Conservation (phyloP, 306 rosid genomes). For the Heteromeles arbutifolia region DNA sequence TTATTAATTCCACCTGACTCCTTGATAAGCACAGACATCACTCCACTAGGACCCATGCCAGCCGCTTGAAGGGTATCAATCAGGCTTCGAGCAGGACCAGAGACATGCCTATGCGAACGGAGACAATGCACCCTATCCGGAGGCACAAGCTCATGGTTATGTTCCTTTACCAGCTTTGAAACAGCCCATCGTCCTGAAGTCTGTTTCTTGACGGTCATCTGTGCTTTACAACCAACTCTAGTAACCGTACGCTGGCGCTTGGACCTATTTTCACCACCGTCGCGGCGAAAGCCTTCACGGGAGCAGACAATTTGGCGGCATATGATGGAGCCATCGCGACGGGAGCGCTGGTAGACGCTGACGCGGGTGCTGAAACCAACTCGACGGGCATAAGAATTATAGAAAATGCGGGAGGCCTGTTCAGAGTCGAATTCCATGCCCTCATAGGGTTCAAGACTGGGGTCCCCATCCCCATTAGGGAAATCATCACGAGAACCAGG, state of each 20-base stretch:
- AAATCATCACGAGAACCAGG: background rate
- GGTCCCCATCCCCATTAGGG: conserved; percentile 12
- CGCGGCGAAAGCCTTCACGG: conserved; percentile 33
- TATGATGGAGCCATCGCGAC: conserved; percentile 36
- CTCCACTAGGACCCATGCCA: conserved; percentile 37
- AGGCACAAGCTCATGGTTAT: conserved; percentile 31
- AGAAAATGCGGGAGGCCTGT: conserved; percentile 38
- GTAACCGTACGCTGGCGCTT: conserved; percentile 35
- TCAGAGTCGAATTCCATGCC: conserved; percentile 45
- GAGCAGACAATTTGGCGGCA: conserved; percentile 41
- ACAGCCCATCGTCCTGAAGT: conserved; percentile 32
- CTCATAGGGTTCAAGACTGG: conserved; percentile 27
- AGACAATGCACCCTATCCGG: conserved; percentile 36
- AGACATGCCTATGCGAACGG: conserved; percentile 35
- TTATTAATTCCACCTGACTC: conserved; percentile 28
- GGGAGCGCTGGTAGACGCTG: conserved; percentile 36
- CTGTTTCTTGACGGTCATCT: conserved; percentile 38
- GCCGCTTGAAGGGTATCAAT: conserved; percentile 38
- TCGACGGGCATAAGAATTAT: conserved; percentile 31
- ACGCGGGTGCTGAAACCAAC: conserved; percentile 35
- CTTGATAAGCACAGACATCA: conserved; percentile 32
- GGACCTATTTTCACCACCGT: conserved; percentile 22
- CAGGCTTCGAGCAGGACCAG: conserved; percentile 34
- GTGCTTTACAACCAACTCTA: conserved; percentile 37
- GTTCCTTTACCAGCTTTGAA: conserved; percentile 30